Percentiles rank a stretch among this genome's conserved stretches.
phyloP scores from a whole-genome alignment of 108 stramenopile species.

The Epithemia pelagica region DNA sequence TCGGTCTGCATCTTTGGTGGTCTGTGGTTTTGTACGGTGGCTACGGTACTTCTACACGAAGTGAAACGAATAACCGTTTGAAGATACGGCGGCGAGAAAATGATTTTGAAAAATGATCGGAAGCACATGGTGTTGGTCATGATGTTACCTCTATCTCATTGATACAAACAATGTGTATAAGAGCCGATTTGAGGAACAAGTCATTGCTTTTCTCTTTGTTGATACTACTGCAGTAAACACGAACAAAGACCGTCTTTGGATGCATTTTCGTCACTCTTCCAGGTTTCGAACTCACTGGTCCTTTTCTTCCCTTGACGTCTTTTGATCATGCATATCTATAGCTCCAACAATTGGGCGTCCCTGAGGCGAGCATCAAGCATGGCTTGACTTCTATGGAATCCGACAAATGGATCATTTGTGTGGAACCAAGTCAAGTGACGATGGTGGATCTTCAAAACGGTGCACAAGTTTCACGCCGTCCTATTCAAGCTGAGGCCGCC shows the following conservation, averaged over 20 bases:
- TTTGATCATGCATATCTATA: constrained; percentile 14
- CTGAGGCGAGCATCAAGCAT: constrained; percentile 88
- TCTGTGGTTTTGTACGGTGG: background rate
- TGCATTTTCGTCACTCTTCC: too few relatives aligned
- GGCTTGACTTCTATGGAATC: constrained; percentile 86
- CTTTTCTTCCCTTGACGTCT: too few relatives aligned
- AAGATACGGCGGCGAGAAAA: too few relatives aligned
- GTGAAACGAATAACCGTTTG: background rate
- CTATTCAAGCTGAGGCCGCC: constrained; percentile 96
- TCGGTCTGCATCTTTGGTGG: constrained; percentile 1
- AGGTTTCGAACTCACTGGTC: too few relatives aligned
- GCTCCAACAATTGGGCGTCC: constrained; percentile 89
- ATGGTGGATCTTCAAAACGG: constrained; percentile 90
- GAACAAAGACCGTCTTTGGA: too few relatives aligned
- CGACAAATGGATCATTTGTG: constrained; percentile 91
- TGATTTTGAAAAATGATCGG: background rate
- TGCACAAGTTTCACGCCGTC: constrained; percentile 87
- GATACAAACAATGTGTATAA: too few relatives aligned
- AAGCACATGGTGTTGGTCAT: background rate
- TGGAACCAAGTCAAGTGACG: constrained; percentile 83
- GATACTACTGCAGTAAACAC: too few relatives aligned
- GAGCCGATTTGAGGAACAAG: too few relatives aligned
- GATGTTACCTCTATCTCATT: too few relatives aligned
- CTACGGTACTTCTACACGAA: constrained; percentile 3
- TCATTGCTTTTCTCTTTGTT: too few relatives aligned